Base-by-base conservation (phyloP, 2,329 filamentous ascomycete genomes). In the Ramularia endophylla region DNA sequence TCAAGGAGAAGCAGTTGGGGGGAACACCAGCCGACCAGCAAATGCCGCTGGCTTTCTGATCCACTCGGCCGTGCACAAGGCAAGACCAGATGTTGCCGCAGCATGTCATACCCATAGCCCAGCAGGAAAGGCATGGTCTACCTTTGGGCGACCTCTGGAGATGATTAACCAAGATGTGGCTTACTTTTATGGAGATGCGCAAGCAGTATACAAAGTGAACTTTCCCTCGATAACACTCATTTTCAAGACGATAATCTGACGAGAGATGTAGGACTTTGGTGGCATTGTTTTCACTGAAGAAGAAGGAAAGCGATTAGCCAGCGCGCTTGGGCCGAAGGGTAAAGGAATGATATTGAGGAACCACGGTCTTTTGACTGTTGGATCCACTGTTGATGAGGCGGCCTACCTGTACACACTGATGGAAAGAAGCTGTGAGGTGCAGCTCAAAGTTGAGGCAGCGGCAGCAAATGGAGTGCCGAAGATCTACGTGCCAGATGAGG, bases 31-130 rank as follows among this genome's bases (percentile, higher is more conserved):
- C 11, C 68, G 74, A 22, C 75, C 81, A 2, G 73, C 74, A 34
- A 87, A 87, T 59, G 74, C 76, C 3, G 80, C 82, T 0, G 83
- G 82, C 5, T 85, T 82, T 57, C 65, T 79, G 47, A 87, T 87
- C 51, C 83, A 87, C 63, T 73, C 73, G 5, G 81, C 80, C 17
- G 68, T 87, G 8, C 82, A 86, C 65, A 80, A 79, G 63, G 78
- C 78, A 4, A 68, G 82, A 22, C 74, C 75, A 3, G 74, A 84
- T 57, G 76, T 83, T 77, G 84, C 79, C 52, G 80, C 83, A 13
- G 75, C 81, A 20, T 84, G 80, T 60, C 83, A 87, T 56, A 76
- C 78, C 3, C 83, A 87, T 59, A 77, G 74, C n/a, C 70, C 70
- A 28, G 71, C 74, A 11, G 83, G 83, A 1, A 78, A 81, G 33